Percentiles rank a stretch among this genome's conserved stretches.
phyloP scores from a whole-genome alignment of 2,329 filamentous ascomycete genomes.

The Tolypocladium guangdongense region DNA sequence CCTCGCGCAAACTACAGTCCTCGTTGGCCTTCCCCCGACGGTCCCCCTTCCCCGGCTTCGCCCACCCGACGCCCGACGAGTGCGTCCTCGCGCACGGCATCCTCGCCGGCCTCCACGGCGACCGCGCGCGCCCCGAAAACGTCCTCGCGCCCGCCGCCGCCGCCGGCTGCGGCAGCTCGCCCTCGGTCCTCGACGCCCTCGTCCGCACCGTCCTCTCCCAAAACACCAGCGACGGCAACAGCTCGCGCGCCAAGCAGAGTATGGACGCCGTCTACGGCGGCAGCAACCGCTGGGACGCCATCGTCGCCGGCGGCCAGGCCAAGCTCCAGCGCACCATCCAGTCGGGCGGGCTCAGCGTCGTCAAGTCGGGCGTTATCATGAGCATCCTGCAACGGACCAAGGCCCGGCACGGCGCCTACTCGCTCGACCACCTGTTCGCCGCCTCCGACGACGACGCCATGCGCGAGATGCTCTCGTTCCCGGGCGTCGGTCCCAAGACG shows the following conservation, averaged over 20 bases:
- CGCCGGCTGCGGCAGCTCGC: slow-evolving; percentile 48
- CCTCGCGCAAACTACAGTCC: slow-evolving; percentile 29
- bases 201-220: slow-evolving; percentile 41
- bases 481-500: slow-evolving; percentile 43
- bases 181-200: slow-evolving; percentile 40
- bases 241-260: slow-evolving; percentile 45
- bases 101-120: slow-evolving; percentile 54
- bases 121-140: slow-evolving; percentile 46
- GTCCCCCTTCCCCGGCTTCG: slow-evolving; percentile 58
- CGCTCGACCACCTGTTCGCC: slow-evolving; percentile 37
- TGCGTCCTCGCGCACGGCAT: slow-evolving; percentile 58
- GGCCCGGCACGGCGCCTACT: slow-evolving; percentile 27
- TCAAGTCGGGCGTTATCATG: slow-evolving; percentile 67
- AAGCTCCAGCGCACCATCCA: slow-evolving; percentile 51
- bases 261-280: slow-evolving; percentile 33
- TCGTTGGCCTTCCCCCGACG: slow-evolving; percentile 26
- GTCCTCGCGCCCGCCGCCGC: slow-evolving; percentile 52
- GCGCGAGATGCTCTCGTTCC: slow-evolving; percentile 36
- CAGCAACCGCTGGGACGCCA: slow-evolving; percentile 30
- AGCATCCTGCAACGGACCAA: slow-evolving; percentile 55
- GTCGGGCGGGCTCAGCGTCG: slow-evolving; percentile 56
- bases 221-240: slow-evolving; percentile 42
- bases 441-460: slow-evolving; percentile 34
- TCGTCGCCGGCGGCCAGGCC: slow-evolving; percentile 26
- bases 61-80: slow-evolving; percentile 54